Conservation (phyloP, 257 asterid genomes). For the Solanum appendiculatum region DNA sequence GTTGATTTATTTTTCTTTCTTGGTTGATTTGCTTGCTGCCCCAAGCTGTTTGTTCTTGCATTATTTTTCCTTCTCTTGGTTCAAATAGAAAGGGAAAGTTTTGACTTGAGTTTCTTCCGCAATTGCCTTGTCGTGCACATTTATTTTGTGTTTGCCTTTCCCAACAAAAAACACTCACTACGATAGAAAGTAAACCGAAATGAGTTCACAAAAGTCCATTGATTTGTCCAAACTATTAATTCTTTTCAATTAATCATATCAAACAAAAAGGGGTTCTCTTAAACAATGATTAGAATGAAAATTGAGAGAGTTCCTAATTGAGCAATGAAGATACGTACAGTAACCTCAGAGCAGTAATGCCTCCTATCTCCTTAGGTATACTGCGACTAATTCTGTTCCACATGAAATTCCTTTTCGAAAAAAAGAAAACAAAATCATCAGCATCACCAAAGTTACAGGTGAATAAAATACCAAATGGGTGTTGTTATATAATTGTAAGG, state of each 20-base stretch:
- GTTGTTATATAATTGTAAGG: too few relatives aligned
- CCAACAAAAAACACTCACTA: too few relatives aligned
- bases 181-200: not conserved
- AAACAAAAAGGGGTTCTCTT: not conserved
- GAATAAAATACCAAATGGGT: not conserved
- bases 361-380: conserved; percentile 94
- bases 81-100: too few relatives aligned
- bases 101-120: too few relatives aligned
- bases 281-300: not conserved
- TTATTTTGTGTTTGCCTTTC: too few relatives aligned
- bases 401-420: conserved; percentile 66
- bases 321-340: conserved; percentile 42
- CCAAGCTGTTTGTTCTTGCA: too few relatives aligned
- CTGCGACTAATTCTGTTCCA: conserved; percentile 74
- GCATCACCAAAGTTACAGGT: not conserved
- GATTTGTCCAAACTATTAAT: not conserved
- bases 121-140: too few relatives aligned
- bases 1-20: too few relatives aligned
- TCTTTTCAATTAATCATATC: not conserved
- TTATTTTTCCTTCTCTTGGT: too few relatives aligned
- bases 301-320: not conserved
- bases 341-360: too few relatives aligned
- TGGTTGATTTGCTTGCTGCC: too few relatives aligned
- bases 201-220: not conserved
- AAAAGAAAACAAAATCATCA: not conserved